A percentile compares a stretch with the other conserved stretches of the same genome.
phyloP scores from a whole-genome alignment of 805 yeast genomes.

The Teunomyces barrocoloradensis region DNA sequence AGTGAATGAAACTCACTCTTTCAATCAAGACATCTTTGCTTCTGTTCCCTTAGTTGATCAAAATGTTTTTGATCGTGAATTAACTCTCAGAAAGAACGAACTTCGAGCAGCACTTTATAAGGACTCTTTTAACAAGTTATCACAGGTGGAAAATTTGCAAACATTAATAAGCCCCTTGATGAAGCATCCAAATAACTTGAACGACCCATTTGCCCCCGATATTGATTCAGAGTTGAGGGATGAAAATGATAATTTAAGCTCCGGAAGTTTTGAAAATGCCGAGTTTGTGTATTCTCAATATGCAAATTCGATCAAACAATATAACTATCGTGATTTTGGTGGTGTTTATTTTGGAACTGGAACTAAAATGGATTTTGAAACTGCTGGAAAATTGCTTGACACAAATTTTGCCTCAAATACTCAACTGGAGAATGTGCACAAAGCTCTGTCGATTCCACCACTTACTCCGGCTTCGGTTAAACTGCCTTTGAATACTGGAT shows the following conservation, averaged over 20 bases:
- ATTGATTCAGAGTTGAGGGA: background rate
- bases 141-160: conserved; percentile 4
- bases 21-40: conserved; percentile 10
- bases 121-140: conserved; percentile 9
- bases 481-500: background rate
- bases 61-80: conserved; percentile 9
- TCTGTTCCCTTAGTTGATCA: conserved; percentile 10
- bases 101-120: conserved; percentile 10
- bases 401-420: background rate
- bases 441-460: background rate
- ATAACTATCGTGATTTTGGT: background rate
- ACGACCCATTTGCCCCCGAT: background rate
- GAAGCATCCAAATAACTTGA: background rate
- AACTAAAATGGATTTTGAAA: background rate
- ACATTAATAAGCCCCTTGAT: background rate
- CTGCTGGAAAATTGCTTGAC: background rate
- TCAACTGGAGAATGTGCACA: background rate
- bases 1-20: background rate
- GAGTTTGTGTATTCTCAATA: conserved; percentile 3
- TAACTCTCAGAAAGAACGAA: conserved; percentile 10
- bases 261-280: conserved; percentile 7
- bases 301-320: conserved; percentile 1
- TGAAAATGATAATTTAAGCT: conserved; percentile 4
- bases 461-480: background rate
- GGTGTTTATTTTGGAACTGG: background rate